Evolutionary conservation across 2,329 filamentous ascomycete genomes (phyloP).

Genomic region (Colletotrichum spaethianum): DNA sequence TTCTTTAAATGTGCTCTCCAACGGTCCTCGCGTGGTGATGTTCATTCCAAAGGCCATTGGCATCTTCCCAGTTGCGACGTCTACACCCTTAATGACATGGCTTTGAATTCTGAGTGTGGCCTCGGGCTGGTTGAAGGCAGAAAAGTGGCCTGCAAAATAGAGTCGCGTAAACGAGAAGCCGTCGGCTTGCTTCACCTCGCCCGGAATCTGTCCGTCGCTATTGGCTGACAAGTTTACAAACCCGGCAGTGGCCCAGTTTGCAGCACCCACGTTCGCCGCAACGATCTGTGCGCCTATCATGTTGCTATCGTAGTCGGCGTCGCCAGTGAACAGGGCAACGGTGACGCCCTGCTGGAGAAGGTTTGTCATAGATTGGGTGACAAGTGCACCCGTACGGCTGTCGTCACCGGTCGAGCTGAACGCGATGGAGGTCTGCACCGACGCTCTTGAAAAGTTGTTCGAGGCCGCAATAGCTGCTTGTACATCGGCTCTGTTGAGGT

Average conservation of each 20-base stretch:
- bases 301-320: slow-evolving; percentile 37
- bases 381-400: slow-evolving; percentile 19
- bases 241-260: slow-evolving; percentile 20
- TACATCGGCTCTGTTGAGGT: slow-evolving; percentile 27
- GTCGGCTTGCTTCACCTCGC: slow-evolving; percentile 31
- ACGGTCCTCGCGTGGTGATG: not conserved
- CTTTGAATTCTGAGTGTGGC: slow-evolving; percentile 22
- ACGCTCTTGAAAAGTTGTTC: slow-evolving; percentile 16
- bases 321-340: slow-evolving; percentile 24
- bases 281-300: slow-evolving; percentile 22
- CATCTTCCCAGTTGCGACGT: slow-evolving; percentile 25
- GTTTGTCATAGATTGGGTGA: slow-evolving; percentile 1
- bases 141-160: slow-evolving; percentile 24
- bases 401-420: slow-evolving; percentile 32
- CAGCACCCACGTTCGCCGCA: not conserved
- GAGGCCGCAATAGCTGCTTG: slow-evolving; percentile 30
- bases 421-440: slow-evolving; percentile 8
- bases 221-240: slow-evolving; percentile 25
- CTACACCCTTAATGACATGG: slow-evolving; percentile 20
- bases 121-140: slow-evolving; percentile 29
- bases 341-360: slow-evolving; percentile 21
- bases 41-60: slow-evolving; percentile 18
- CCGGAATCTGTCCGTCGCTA: slow-evolving; percentile 28
- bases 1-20: slow-evolving; percentile 14
- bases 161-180: slow-evolving; percentile 18